Evolutionary conservation across 106 monocot species (phyloP).

Genomic region (Acorus calamus): DNA sequence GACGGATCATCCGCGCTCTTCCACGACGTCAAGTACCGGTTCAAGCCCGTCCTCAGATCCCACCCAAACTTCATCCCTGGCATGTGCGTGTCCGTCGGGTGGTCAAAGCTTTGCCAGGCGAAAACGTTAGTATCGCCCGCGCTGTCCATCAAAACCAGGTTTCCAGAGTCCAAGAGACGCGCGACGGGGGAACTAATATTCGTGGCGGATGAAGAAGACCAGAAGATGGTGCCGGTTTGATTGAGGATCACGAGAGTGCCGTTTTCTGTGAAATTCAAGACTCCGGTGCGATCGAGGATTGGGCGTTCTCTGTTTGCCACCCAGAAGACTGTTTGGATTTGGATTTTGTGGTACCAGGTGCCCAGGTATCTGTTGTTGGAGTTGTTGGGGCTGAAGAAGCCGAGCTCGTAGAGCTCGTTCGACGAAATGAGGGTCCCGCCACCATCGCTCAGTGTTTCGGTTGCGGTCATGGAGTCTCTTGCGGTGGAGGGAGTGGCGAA

Average conservation of each 20-base stretch:
- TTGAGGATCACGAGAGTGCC: slow-evolving; percentile 9
- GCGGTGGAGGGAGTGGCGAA: slow-evolving; percentile 3
- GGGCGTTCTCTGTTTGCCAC: slow-evolving; percentile 43
- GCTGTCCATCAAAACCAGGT: too few species aligned
- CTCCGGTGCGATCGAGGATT: slow-evolving; percentile 4
- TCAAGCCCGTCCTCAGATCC: too few species aligned
- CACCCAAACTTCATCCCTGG: too few species aligned
- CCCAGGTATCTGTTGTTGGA: slow-evolving; percentile 22
- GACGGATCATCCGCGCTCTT: too few species aligned
- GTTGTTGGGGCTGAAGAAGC: slow-evolving; percentile 30
- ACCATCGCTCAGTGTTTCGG: slow-evolving; percentile 4
- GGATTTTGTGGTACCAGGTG: slow-evolving; percentile 31
- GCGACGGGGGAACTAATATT: too few species aligned
- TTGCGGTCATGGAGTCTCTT: slow-evolving; percentile 6
- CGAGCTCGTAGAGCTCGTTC: slow-evolving; percentile 20
- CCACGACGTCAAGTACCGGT: too few species aligned
- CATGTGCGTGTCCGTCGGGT: too few species aligned
- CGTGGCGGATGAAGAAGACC: not conserved
- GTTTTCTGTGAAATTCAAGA: slow-evolving; percentile 5
- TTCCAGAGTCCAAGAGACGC: too few species aligned
- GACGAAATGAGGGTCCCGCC: slow-evolving; percentile 18
- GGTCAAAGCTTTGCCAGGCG: too few species aligned
- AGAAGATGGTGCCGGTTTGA: slow-evolving; percentile 1
- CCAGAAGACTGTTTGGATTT: slow-evolving; percentile 30
- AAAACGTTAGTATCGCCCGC: too few species aligned